phyloP scores from a whole-genome alignment of 441 rosid species.

The Breynia disticha region DNA sequence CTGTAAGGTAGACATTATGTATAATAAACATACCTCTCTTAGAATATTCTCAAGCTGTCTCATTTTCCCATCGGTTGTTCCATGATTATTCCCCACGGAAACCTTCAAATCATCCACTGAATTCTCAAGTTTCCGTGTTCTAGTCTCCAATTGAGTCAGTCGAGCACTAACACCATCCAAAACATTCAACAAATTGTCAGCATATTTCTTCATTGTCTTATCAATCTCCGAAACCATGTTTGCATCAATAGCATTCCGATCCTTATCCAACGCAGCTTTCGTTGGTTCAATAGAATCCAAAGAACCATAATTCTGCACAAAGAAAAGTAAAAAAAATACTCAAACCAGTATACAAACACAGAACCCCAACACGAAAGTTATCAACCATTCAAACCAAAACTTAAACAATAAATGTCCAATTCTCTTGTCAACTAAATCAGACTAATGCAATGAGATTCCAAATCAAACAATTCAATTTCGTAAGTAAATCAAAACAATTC shows the following conservation, averaged over 20 bases:
- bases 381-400: too few relatives aligned
- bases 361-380: background rate
- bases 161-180: conserved; percentile 72
- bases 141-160: conserved; percentile 72
- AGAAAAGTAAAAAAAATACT: conserved; percentile 5
- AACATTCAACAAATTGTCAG: conserved; percentile 53
- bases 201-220: conserved; percentile 56
- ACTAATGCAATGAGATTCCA: too few relatives aligned
- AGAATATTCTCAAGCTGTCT: conserved; percentile 73
- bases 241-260: conserved; percentile 25
- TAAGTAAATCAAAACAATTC: too few relatives aligned
- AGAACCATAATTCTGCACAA: conserved; percentile 52
- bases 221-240: conserved; percentile 53
- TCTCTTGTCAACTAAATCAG: too few relatives aligned
- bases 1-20: background rate
- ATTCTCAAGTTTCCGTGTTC: conserved; percentile 54
- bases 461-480: too few relatives aligned
- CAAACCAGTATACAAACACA: background rate
- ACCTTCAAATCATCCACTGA: conserved; percentile 76
- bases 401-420: too few relatives aligned
- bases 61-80: conserved; percentile 69
- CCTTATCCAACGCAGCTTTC: conserved; percentile 41
- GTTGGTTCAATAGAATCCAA: conserved; percentile 55
- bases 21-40: conserved; percentile 47
- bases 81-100: conserved; percentile 66